Evolutionary conservation across 345 rosid genomes (phyloP).

Genomic region (Bruguiera sexangula): DNA sequence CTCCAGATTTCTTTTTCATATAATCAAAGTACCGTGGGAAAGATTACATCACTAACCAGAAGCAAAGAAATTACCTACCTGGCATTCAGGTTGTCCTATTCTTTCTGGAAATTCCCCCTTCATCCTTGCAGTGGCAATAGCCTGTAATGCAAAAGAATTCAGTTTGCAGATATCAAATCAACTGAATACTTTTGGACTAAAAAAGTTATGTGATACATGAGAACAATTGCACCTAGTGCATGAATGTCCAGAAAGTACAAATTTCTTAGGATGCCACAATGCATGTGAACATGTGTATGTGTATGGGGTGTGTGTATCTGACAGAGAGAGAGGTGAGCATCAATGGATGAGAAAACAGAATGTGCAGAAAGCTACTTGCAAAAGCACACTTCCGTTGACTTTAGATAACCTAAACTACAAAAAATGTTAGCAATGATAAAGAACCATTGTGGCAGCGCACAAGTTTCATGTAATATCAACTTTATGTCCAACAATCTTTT

Average conservation of each 20-base stretch:
- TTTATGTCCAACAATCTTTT: constrained; percentile 14
- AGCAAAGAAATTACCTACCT: constrained; percentile 45
- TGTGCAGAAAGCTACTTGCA: neutral
- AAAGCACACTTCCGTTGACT: constrained; percentile 1
- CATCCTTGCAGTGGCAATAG: constrained; percentile 87
- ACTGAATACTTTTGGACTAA: too few relatives aligned
- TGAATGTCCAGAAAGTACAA: neutral
- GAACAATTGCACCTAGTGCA: neutral
- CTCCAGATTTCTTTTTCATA: neutral
- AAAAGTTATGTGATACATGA: too few relatives aligned
- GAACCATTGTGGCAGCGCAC: constrained; percentile 7
- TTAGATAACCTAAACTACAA: neutral
- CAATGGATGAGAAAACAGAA: neutral
- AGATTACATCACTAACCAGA: neutral
- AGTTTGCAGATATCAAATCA: constrained; percentile 21
- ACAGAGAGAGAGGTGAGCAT: neutral
- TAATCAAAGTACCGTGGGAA: neutral
- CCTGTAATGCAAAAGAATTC: constrained; percentile 46
- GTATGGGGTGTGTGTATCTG: neutral
- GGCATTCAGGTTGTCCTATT: constrained; percentile 92
- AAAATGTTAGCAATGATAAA: neutral
- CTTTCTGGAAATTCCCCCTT: constrained; percentile 98
- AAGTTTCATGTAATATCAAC: constrained; percentile 6
- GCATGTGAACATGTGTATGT: neutral
- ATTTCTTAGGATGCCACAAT: neutral